phyloP scores from a whole-genome alignment of 768 basidiomycete genomes.

The Boletus huronensis region DNA sequence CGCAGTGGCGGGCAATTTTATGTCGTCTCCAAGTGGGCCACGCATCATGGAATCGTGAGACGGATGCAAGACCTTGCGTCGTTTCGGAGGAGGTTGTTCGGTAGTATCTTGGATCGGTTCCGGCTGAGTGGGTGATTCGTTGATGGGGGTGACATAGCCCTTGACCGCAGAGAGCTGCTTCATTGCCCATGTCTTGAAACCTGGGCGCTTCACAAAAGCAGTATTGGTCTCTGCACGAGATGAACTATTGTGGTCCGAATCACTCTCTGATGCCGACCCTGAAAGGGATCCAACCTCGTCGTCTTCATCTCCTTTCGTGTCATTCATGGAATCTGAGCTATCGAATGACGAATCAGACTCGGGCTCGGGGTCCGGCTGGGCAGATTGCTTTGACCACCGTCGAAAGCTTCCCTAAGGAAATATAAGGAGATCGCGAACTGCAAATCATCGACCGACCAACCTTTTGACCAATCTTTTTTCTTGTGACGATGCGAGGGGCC shows the following conservation, averaged over 20 bases:
- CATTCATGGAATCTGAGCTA: constrained; percentile 75
- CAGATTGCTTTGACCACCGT: constrained; percentile 46
- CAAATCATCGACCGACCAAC: constrained; percentile 33
- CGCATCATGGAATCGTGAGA: constrained; percentile 45
- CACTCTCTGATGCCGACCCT: constrained; percentile 16
- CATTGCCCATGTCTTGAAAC: constrained; percentile 90
- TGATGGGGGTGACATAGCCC: constrained; percentile 27
- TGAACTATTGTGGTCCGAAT: constrained; percentile 17
- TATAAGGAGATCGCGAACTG: neutral
- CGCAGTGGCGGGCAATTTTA: constrained; percentile 62
- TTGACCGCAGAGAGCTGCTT: constrained; percentile 63
- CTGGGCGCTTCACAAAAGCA: constrained; percentile 36
- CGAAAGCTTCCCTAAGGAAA: constrained; percentile 38
- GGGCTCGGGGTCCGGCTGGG: constrained; percentile 27
- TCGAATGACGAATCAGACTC: constrained; percentile 66
- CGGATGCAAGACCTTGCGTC: constrained; percentile 40
- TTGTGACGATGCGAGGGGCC: constrained; percentile 45
- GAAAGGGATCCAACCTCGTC: constrained; percentile 13
- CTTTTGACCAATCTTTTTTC: constrained; percentile 42
- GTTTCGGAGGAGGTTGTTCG: constrained; percentile 36
- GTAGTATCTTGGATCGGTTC: constrained; percentile 6
- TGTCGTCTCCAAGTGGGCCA: constrained; percentile 77
- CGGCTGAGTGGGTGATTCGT: constrained; percentile 13
- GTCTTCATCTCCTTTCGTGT: constrained; percentile 35
- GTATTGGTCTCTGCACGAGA: constrained; percentile 18